Base-by-base conservation (phyloP, 495 filamentous ascomycete species). In the Chaetomidium leptoderma region DNA sequence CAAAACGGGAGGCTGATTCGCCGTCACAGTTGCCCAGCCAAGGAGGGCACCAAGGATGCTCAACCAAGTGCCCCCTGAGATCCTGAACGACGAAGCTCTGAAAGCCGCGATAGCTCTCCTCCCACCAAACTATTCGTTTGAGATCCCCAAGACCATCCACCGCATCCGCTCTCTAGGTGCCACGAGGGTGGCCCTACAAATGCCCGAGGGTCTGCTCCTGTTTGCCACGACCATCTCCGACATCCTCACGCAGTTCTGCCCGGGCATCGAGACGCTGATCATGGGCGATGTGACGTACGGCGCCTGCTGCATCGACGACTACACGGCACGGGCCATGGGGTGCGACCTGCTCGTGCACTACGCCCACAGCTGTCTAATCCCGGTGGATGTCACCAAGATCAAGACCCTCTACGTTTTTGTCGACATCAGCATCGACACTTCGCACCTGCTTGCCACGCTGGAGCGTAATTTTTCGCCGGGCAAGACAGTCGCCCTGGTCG, bases 281-380 rank as follows among this genome's bases (percentile, higher is more conserved):
- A 97, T 99, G 93, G 93, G 95, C 49, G 93, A 99, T 63, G 93
- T 99, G 26, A 99, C 93, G 0, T 99, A 99, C 74, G 93, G 93
- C 45, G 93, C 93, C 3, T 99, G 93, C 76, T 99, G 93, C 67
- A 97, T 99, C 60, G 93, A 99, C 68, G 93, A 99, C 74, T 99
- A 92, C 73, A 97, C 93, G 0, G 93, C 93, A 0, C 83, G 93
- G 19, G 93, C 93, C 0, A 80, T 99, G 26, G 95, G 89, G 1
- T 99, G 93, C 65, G 93, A 99, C 68, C 75, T 99, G 3, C 79
- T 99, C 6, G 90, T 99, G 1, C 93, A 99, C 72, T 99, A 99
- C 67, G 93, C 93, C 0, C 93, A 99, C 70, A 91, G 86, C 69
- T 99, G 93, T 63, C 79, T 99, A 13, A 95, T 99, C 61, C 95